Evolutionary conservation across 2,329 filamentous ascomycete genomes (phyloP).

Genomic region (Fusarium transvaalense): DNA sequence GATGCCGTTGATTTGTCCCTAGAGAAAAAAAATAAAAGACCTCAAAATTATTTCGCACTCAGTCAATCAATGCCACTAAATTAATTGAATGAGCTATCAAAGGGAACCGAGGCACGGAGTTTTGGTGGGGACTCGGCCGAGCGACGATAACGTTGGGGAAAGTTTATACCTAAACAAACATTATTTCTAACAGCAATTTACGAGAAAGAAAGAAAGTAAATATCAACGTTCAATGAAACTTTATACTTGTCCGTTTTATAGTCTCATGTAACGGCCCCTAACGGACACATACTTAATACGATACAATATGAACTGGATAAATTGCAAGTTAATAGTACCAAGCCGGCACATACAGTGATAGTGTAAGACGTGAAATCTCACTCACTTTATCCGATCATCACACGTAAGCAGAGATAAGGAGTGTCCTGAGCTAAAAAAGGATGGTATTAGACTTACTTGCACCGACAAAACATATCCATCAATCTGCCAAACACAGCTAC

Average conservation of each 20-base stretch:
- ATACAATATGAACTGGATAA: not conserved
- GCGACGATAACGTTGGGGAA: slow-evolving; percentile 25
- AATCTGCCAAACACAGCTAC: not conserved
- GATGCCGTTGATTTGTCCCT: slow-evolving; percentile 9
- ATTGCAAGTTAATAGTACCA: not conserved
- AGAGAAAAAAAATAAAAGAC: slow-evolving; percentile 4
- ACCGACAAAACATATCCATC: no score
- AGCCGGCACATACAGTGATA: not conserved
- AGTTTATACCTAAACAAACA: not conserved
- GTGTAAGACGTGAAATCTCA: not conserved
- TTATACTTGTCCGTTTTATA: not conserved
- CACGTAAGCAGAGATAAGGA: slow-evolving; percentile 5
- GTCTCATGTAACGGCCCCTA: not conserved
- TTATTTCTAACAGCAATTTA: not conserved
- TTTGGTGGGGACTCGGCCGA: slow-evolving; percentile 31
- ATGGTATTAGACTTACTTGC: not conserved
- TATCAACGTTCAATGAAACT: not conserved
- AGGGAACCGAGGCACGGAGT: slow-evolving; percentile 40
- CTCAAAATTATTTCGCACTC: slow-evolving; percentile 1
- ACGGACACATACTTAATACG: not conserved
- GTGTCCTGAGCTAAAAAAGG: not conserved
- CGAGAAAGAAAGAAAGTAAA: not conserved
- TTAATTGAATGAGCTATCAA: slow-evolving; percentile 12
- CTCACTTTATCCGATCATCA: not conserved
- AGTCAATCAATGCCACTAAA: slow-evolving; percentile 26